Conservation (phyloP, 75 land plant genomes). For the Azolla pinnata region DNA sequence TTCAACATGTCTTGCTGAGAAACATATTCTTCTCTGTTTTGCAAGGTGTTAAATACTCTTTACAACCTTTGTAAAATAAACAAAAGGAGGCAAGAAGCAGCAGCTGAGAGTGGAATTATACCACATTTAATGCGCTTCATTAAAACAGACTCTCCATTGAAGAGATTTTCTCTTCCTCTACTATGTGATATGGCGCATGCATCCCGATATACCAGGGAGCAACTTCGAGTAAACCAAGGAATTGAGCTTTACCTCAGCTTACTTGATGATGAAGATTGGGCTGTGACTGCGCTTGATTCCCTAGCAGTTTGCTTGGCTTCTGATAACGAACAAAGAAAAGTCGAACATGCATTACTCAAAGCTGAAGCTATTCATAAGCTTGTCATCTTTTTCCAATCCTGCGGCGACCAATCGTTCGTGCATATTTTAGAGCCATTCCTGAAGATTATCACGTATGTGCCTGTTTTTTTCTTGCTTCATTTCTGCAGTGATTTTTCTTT, state of each 20-base stretch:
- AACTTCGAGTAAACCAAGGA: conserved; percentile 75
- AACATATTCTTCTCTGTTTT: background rate
- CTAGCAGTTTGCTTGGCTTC: conserved; percentile 95
- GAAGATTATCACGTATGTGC: conserved; percentile 80
- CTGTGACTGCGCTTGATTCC: conserved; percentile 91
- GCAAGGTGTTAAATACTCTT: conserved; percentile 80
- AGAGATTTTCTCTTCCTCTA: conserved; percentile 77
- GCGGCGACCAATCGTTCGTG: conserved; percentile 80
- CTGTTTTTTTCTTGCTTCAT: conserved; percentile 3
- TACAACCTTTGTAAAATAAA: conserved; percentile 98
- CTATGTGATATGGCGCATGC: conserved; percentile 99
- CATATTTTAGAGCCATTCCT: conserved; percentile 97
- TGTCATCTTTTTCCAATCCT: conserved; percentile 79
- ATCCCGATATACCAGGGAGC: conserved; percentile 94
- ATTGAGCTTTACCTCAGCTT: conserved; percentile 83
- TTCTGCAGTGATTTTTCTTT: background rate
- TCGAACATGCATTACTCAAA: conserved; percentile 74
- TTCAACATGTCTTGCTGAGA: background rate
- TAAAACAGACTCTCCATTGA: conserved; percentile 70
- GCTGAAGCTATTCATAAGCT: conserved; percentile 82
- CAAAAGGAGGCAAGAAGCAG: conserved; percentile 94
- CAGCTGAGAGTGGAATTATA: conserved; percentile 98
- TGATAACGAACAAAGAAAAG: conserved; percentile 93
- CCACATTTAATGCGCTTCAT: conserved; percentile 94
- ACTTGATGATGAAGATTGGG: conserved; percentile 85